Evolutionary conservation across 106 monocot genomes (phyloP), one percentile per base, ranked within the genome.

Genomic region (Dendrobium nobile): DNA sequence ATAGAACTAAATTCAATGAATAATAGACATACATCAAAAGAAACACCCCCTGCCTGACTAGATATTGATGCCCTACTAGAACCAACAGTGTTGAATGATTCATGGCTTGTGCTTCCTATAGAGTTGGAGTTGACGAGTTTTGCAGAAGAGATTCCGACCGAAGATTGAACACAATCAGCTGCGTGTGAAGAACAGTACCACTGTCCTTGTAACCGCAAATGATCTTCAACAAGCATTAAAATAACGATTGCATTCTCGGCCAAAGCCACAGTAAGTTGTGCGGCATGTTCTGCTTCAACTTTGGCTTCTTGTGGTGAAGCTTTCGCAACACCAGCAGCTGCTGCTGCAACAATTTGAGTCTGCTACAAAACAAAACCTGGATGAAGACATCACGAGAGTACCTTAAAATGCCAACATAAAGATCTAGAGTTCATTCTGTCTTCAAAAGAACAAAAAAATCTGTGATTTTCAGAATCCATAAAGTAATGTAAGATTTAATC

Each of bases 301-400:
- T 93, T 99, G 26, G 98, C 87, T 77, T 89, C 88, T 81, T 91
- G 59, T 18, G 98, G 95, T 75, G 98, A 93, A 84, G 92, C 95
- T 65, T 92, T 91, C 61, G 93, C 91, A 81, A 93, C 92, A 83
- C 92, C 92, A 78, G 98, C 95, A 75, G 98, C 95, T 59, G 95
- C 98, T 20, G 98, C 98, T 78, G 98, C 98, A 89, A 99, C 90
- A 85, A 93, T 88, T 89, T 99, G 91, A 87, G 95, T 95, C 98
- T 99, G 95, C 87, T 83, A 82, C 72, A 87, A 65, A 86, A 73
- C 41, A 86, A 81, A 75, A 78, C 67, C 80, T 83, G 84, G 84
- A 77, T 84, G 56, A 88, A 85, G 78, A 81, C 31, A 85, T 88
- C 79, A 79, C n/a, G 3, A 74, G 20, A 43, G 43, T 74, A 74